A percentile compares a stretch with the other conserved stretches of the same genome.
Evolutionary conservation across 805 yeast genomes (phyloP).

Genomic region (Candida pseudofarinosa): DNA sequence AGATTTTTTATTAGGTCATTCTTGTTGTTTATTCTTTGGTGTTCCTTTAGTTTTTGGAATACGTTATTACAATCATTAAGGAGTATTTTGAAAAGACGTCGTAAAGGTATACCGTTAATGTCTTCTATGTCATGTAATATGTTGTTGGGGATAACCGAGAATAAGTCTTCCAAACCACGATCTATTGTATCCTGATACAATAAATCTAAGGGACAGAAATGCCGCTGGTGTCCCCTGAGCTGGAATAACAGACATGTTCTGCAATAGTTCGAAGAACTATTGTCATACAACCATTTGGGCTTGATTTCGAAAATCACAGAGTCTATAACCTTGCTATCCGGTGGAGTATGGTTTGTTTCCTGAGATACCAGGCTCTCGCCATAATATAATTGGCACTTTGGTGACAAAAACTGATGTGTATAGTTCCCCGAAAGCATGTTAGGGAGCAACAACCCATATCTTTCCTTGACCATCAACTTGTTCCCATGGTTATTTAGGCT

Average conservation of each 20-base stretch:
- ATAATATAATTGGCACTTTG: slow-evolving; percentile 31
- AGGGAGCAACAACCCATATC: slow-evolving; percentile 42
- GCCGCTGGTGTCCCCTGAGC: slow-evolving; percentile 25
- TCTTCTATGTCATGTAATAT: slow-evolving; percentile 16
- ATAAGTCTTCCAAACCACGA: slow-evolving; percentile 31
- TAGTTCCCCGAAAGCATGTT: slow-evolving; percentile 35
- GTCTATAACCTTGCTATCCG: slow-evolving; percentile 4
- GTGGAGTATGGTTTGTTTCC: slow-evolving; percentile 1
- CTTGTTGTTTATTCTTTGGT: slow-evolving; percentile 30
- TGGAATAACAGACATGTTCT: slow-evolving; percentile 55
- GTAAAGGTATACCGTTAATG: slow-evolving; percentile 29
- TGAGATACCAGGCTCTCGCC: slow-evolving; percentile 9
- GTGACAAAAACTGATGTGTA: slow-evolving; percentile 23
- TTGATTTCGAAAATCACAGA: slow-evolving; percentile 46
- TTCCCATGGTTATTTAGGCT: slow-evolving; percentile 22
- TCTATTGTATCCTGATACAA: slow-evolving; percentile 26
- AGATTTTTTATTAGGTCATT: slow-evolving; percentile 29
- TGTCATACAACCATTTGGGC: slow-evolving; percentile 58
- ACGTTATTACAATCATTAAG: slow-evolving; percentile 26
- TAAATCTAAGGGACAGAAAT: slow-evolving; percentile 48
- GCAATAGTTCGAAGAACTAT: slow-evolving; percentile 42
- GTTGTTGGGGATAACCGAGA: slow-evolving; percentile 17
- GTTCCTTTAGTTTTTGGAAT: slow-evolving; percentile 29
- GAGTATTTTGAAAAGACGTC: slow-evolving; percentile 28
- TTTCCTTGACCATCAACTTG: slow-evolving; percentile 33